phyloP scores from a whole-genome alignment of 2,329 filamentous ascomycete species.

The Aspergillus nomiae region DNA sequence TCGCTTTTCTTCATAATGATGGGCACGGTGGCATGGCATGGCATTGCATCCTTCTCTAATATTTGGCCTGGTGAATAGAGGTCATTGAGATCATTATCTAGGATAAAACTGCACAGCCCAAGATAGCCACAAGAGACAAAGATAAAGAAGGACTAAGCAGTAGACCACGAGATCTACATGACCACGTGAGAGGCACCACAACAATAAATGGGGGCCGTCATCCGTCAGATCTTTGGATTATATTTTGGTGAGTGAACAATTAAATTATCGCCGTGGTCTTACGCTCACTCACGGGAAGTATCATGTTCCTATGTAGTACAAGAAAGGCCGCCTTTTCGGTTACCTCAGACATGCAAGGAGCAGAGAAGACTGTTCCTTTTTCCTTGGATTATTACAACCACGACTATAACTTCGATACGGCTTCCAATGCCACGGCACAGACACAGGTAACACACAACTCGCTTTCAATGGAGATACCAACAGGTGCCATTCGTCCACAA shows the following conservation, averaged over 20 bases:
- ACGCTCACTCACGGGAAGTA: neutral
- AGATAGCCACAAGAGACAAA: neutral
- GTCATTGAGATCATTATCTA: neutral
- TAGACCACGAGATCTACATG: neutral
- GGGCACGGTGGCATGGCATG: neutral
- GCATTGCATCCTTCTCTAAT: neutral
- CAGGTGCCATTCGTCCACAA: neutral
- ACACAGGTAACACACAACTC: neutral
- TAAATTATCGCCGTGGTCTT: neutral
- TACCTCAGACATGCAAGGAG: neutral
- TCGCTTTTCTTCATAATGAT: conserved; percentile 23
- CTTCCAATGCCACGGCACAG: neutral
- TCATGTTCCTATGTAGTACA: neutral
- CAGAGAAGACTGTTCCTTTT: neutral
- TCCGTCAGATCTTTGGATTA: neutral
- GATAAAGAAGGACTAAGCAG: neutral
- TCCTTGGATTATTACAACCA: neutral
- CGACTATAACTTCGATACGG: neutral
- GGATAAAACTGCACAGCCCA: neutral
- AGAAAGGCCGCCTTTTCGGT: neutral
- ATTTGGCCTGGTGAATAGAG: neutral
- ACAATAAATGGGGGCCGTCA: neutral
- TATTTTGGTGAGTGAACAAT: neutral
- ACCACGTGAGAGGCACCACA: conserved; percentile 4
- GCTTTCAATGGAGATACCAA: neutral